phyloP scores from a whole-genome alignment of 176 grass and related monocot species.

The Carex parvula region DNA sequence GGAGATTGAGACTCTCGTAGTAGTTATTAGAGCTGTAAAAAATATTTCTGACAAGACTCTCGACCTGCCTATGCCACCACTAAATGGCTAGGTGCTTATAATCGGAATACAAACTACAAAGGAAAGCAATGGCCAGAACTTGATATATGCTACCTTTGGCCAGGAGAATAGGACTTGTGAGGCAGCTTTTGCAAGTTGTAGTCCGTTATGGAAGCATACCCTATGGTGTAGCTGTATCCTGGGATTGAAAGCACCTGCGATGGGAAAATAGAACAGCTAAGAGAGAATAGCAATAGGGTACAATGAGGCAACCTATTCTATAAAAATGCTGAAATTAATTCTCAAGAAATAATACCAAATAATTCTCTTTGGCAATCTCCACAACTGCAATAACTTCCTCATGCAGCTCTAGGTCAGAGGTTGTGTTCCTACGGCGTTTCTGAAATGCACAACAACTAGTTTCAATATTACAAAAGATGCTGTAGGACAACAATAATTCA shows the following conservation, averaged over 20 bases:
- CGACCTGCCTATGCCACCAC: not conserved
- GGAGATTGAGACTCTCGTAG: not conserved
- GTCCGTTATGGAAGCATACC: slow-evolving; percentile 64
- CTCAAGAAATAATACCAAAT: slow-evolving; percentile 35
- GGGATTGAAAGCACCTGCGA: slow-evolving; percentile 81
- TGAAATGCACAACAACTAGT: slow-evolving; percentile 35
- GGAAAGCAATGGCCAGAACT: not conserved
- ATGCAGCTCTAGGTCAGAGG: slow-evolving; percentile 61
- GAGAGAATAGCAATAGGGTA: not conserved
- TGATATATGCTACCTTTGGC: slow-evolving; percentile 50
- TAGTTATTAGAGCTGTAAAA: not conserved
- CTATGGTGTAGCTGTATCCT: slow-evolving; percentile 75
- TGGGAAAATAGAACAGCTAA: not conserved
- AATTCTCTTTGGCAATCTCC: slow-evolving; percentile 80
- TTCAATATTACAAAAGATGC: not conserved
- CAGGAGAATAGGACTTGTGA: slow-evolving; percentile 49
- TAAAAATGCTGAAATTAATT: slow-evolving; percentile 3
- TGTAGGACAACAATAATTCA: not conserved
- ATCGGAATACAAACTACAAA: not conserved
- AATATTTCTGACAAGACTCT: not conserved
- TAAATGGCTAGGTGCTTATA: not conserved
- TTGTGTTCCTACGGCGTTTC: slow-evolving; percentile 59
- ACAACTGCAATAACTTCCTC: slow-evolving; percentile 82
- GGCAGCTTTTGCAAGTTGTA: slow-evolving; percentile 82
- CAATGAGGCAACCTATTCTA: not conserved